Base-by-base conservation (phyloP, 768 basidiomycete species). In the Suillus lakei region DNA sequence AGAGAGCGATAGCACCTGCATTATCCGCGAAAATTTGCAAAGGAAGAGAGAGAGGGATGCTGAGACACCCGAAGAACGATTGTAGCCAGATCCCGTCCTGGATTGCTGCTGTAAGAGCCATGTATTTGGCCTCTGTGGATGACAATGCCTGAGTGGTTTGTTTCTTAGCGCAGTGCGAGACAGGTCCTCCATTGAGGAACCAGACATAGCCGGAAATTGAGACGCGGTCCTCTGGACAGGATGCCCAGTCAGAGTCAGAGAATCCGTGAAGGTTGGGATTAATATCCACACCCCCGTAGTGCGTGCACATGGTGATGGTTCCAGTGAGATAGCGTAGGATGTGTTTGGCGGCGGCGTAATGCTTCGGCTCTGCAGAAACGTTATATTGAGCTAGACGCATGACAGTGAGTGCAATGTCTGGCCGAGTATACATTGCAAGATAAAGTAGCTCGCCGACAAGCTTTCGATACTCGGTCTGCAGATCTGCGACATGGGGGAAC, bases 331-430 rank as follows among this genome's bases (percentile, higher is more conserved):
- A 44, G 8, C 21, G 9, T 0, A 44, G 21, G 8, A 44, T 9
- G 2, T 44, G 43, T 10, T 44, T 44, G 1, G 43, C 43, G 0
- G 43, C 43, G 0, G 41, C 4, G 9, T 44, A 44, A 3, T 43
- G 41, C 0, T 7, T 8, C 0, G 41, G 5, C 2, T 43, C 6
- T 0, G 41, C 6, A 3, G 41, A 7, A 0, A 9, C 0, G 21
- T 44, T 44, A 4, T n/a, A 1, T 8, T 44, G 43, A 0, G 9
- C 5, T 7, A 44, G 43, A 0, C 9, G 3, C 43, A 44, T 44
- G 8, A 44, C 18, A 4, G 21, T 21, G 3, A 6, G 16, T 1
- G 41, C 18, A 0, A 43, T 43, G 7, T 43, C 41, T 3, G 41
- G 41, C 0, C 7, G 7, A 0, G 41, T 43, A 3, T 43, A 43